phyloP scores from a whole-genome alignment of 345 rosid species.

The Xanthoceras sorbifolium region DNA sequence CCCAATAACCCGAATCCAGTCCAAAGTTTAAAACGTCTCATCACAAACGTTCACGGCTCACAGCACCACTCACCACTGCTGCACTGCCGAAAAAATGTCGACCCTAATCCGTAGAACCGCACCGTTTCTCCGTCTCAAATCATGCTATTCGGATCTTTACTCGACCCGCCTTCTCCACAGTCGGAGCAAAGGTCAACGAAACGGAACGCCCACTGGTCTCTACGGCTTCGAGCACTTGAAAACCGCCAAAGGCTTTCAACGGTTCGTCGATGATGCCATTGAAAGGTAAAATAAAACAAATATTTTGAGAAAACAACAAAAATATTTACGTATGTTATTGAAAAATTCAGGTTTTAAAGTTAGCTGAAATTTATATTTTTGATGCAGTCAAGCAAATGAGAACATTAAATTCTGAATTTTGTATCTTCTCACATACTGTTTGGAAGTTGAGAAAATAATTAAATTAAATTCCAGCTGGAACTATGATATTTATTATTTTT shows the following conservation, averaged over 20 bases:
- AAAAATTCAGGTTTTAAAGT: no score
- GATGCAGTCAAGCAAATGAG: not conserved
- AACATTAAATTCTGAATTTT: not conserved
- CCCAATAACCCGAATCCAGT: not conserved
- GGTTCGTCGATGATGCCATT: slow-evolving; percentile 87
- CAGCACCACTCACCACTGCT: not conserved
- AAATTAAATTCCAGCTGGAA: not conserved
- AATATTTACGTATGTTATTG: not conserved
- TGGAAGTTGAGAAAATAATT: slow-evolving; percentile 9
- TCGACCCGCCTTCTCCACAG: slow-evolving; percentile 37
- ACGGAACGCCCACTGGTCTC: slow-evolving; percentile 65
- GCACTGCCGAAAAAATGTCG: slow-evolving; percentile 37
- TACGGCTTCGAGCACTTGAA: slow-evolving; percentile 78
- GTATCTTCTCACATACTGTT: not conserved
- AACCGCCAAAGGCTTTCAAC: slow-evolving; percentile 76
- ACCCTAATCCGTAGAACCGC: slow-evolving; percentile 29
- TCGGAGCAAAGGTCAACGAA: slow-evolving; percentile 26
- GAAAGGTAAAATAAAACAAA: slow-evolving; percentile 51
- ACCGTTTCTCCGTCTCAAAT: slow-evolving; percentile 19
- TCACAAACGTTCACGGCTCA: not conserved
- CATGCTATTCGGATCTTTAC: slow-evolving; percentile 22
- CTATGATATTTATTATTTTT: not conserved
- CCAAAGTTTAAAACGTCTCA: not conserved
- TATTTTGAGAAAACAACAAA: not conserved
- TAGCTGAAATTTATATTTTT: no score